Percentiles rank a stretch among this genome's conserved stretches.
Evolutionary conservation across 2,329 filamentous ascomycete species (phyloP).

Genomic region (Plectosphaerella sp.): DNA sequence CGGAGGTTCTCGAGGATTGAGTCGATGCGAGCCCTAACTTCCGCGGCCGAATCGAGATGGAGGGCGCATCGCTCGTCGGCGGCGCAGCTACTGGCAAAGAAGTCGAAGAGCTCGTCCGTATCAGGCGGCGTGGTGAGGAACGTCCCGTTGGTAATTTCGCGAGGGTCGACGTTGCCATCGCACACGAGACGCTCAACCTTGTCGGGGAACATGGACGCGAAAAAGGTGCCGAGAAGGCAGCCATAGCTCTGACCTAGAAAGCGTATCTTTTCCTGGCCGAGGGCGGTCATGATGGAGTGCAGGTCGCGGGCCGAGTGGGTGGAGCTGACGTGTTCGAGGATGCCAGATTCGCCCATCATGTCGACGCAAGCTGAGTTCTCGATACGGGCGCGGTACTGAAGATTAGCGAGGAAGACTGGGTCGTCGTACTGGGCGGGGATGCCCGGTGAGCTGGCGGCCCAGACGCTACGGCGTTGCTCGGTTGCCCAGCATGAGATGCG

Average conservation of each 20-base stretch:
- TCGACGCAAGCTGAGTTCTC: slow-evolving; percentile 35
- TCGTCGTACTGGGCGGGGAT: slow-evolving; percentile 35
- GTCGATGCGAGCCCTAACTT: slow-evolving; percentile 31
- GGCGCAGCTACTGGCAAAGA: slow-evolving; percentile 49
- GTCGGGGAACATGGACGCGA: slow-evolving; percentile 15
- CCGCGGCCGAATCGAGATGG: slow-evolving; percentile 13
- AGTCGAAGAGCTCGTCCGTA: slow-evolving; percentile 45
- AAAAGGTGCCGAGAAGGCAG: slow-evolving; percentile 12
- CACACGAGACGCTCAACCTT: slow-evolving; percentile 14
- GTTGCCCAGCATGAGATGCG: slow-evolving; percentile 46
- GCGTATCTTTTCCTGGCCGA: slow-evolving; percentile 34
- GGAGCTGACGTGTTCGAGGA: slow-evolving; percentile 36
- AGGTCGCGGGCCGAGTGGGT: slow-evolving; percentile 40
- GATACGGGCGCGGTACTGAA: slow-evolving; percentile 34
- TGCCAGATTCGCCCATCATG: slow-evolving; percentile 24
- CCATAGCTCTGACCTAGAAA: slow-evolving; percentile 50
- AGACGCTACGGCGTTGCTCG: slow-evolving; percentile 33
- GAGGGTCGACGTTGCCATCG: slow-evolving; percentile 41
- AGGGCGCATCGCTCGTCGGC: slow-evolving; percentile 45
- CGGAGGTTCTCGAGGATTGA: slow-evolving; percentile 27
- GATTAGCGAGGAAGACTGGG: slow-evolving; percentile 37
- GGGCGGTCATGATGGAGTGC: slow-evolving; percentile 37
- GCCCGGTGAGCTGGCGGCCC: slow-evolving; percentile 35
- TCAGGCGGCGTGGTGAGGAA: slow-evolving; percentile 43
- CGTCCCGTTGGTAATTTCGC: slow-evolving; percentile 42